These are phyloP conservation scores for Fusarium sp. DNA, from an alignment of 2,329 filamentous ascomycete genomes.

Conservation along the genomic window DNA sequence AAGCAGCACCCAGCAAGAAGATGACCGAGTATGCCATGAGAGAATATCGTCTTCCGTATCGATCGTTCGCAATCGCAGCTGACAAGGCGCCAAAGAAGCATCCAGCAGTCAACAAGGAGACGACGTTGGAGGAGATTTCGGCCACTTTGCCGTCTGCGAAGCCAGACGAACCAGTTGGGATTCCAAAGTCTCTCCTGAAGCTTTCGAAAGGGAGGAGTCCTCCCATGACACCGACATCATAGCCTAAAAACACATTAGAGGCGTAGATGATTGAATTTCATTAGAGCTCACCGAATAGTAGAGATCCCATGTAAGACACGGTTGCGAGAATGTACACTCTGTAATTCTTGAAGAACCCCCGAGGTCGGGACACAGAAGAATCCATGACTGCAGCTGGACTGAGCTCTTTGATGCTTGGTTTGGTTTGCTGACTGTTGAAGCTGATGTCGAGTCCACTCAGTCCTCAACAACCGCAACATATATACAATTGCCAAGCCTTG, in stretches of 20 bases:
- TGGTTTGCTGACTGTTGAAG: not conserved
- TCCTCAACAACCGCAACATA: not conserved
- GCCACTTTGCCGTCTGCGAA: not conserved
- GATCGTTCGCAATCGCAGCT: not conserved
- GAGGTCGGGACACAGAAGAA: not conserved
- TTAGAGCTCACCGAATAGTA: not conserved
- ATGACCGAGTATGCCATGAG: not conserved
- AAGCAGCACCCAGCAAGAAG: not conserved
- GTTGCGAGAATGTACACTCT: not conserved
- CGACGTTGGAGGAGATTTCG: not conserved
- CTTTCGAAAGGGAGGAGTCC: not conserved
- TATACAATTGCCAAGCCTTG: not conserved
- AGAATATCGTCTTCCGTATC: conserved; percentile 3
- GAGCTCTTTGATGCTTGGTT: not conserved
- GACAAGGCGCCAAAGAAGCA: not conserved
- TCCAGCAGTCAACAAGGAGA: not conserved
- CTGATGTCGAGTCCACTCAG: not conserved
- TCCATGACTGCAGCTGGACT: not conserved
- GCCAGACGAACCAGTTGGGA: not conserved
- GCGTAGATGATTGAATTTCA: not conserved
- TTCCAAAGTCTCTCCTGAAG: not conserved
- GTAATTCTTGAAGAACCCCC: conserved; percentile 1
- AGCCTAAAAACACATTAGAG: not conserved
- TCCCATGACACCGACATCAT: not conserved
- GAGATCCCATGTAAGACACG: conserved; percentile 3